Base-by-base conservation (phyloP, 2,329 filamentous ascomycete species). In the Septoria linicola region DNA sequence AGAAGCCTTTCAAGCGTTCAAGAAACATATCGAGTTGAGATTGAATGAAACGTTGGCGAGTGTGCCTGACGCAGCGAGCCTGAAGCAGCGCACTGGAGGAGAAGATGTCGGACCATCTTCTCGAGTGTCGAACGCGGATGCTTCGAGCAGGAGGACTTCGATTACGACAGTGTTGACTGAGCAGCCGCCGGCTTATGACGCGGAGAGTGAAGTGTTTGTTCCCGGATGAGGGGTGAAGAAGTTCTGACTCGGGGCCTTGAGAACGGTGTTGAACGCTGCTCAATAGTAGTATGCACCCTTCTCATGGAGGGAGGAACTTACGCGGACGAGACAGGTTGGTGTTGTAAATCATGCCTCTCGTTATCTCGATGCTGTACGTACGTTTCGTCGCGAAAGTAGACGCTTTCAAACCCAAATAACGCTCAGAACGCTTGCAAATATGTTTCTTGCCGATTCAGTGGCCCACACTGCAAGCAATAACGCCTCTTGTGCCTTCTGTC, bases 1-100 rank as follows among this genome's bases (percentile, higher is more conserved):
- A 5, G 59, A 64, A 35, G 62, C 61, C 2, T 63, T 63, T 17
- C 42, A 30, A 17, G 56, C 46, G 14, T 57, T 65, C n/a, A 58
- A 54, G 49, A 54, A 47, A 42, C 46, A 63, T 51, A 58, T 64
- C 0, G 61, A 63, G 52, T 36, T 55, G 11, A 56, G 37, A 40
- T 41, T 62, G 34, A 30, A 52, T 25, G 42, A 55, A 48, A 19
- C 53, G 2, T 27, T 62, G 47, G 44, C 50, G 41, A 55, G 21
- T 1, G 54, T 62, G 20, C 58, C 58, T 5, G 52, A 54, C 45
- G 50, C 32, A n/a, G 27, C 13, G n/a, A n/a, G n/a, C n/a, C n/a
- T n/a, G n/a, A n/a, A n/a, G n/a, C n/a, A n/a, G n/a, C n/a, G n/a
- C n/a, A n/a, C n/a, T n/a, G n/a, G n/a, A n/a, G n/a, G n/a, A 34